phyloP scores from a whole-genome alignment of 1,284 basidiomycete genomes.

The Cutaneotrichosporon spelunceum region DNA sequence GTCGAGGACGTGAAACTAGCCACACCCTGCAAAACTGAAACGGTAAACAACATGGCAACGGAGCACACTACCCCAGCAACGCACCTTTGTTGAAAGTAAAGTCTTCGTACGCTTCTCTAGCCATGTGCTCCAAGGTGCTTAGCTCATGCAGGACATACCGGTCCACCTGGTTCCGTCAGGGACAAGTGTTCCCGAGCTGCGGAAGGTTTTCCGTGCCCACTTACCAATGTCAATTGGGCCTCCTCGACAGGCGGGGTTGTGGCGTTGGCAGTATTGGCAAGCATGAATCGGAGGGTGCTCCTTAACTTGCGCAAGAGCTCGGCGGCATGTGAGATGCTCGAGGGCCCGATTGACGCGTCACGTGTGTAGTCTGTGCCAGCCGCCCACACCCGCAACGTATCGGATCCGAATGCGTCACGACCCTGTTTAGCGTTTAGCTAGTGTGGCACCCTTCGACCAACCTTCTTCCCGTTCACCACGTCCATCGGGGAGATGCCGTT shows the following conservation, averaged over 20 bases:
- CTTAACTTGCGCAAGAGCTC: slow-evolving; percentile 82
- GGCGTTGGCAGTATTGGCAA: slow-evolving; percentile 67
- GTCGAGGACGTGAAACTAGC: slow-evolving; percentile 53
- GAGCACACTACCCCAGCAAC: slow-evolving; percentile 42
- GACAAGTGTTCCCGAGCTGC: slow-evolving; percentile 42
- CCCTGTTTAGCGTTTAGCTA: slow-evolving; percentile 54
- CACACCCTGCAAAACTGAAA: slow-evolving; percentile 51
- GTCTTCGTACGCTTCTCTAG: slow-evolving; percentile 65
- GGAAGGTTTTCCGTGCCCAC: slow-evolving; percentile 30
- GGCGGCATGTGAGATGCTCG: slow-evolving; percentile 70
- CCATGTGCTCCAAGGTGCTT: slow-evolving; percentile 64
- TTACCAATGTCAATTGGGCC: slow-evolving; percentile 35
- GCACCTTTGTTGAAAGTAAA: slow-evolving; percentile 83
- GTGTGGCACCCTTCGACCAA: slow-evolving; percentile 49
- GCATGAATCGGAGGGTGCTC: slow-evolving; percentile 82
- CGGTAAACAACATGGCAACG: slow-evolving; percentile 56
- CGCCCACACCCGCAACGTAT: slow-evolving; percentile 86
- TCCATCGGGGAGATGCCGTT: slow-evolving; percentile 85
- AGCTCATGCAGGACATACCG: slow-evolving; percentile 83
- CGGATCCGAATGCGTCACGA: slow-evolving; percentile 76
- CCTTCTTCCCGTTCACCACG: slow-evolving; percentile 74
- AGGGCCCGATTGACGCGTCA: slow-evolving; percentile 81
- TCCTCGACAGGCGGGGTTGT: slow-evolving; percentile 21
- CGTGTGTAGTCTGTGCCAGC: slow-evolving; percentile 86
- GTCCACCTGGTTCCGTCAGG: slow-evolving; percentile 71